A percentile compares a stretch with the other conserved stretches of the same genome.
Evolutionary conservation across 768 basidiomycete genomes (phyloP).

Genomic region (Leccinum olivaceopallidum): DNA sequence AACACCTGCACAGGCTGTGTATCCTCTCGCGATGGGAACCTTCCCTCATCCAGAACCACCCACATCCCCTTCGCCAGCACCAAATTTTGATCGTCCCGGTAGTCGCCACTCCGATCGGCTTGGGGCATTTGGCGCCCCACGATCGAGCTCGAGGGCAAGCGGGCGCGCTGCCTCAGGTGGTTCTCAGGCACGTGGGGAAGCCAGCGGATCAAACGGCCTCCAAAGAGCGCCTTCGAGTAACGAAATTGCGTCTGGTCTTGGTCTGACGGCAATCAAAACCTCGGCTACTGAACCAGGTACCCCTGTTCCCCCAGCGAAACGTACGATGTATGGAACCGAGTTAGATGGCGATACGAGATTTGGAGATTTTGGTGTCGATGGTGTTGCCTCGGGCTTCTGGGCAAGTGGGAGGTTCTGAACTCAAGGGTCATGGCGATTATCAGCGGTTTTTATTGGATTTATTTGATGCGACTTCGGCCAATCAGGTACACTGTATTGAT

Average conservation of each 20-base stretch:
- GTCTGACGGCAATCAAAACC: conserved; percentile 40
- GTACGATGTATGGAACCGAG: conserved; percentile 86
- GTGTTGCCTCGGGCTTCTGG: conserved; percentile 76
- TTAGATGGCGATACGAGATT: conserved; percentile 81
- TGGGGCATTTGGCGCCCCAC: conserved; percentile 33
- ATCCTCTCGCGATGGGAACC: conserved; percentile 39
- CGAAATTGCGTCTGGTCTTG: conserved; percentile 46
- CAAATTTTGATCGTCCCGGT: conserved; percentile 33
- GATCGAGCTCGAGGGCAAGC: conserved; percentile 40
- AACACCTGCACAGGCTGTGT: conserved; percentile 46
- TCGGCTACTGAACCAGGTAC: conserved; percentile 40
- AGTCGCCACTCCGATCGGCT: conserved; percentile 35
- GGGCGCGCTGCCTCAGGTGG: conserved; percentile 30
- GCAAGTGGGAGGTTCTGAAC: conserved; percentile 45
- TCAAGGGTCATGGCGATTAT: not conserved
- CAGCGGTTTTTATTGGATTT: conserved; percentile 6
- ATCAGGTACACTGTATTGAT: conserved; percentile 8
- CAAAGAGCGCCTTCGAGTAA: conserved; percentile 42
- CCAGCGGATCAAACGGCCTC: conserved; percentile 27
- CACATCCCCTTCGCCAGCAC: conserved; percentile 35
- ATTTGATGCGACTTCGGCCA: conserved; percentile 10
- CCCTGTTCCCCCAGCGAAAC: conserved; percentile 50
- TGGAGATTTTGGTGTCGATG: conserved; percentile 80
- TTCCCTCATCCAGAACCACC: conserved; percentile 38
- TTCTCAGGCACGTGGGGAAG: conserved; percentile 27